Evolutionary conservation across 78 protist genomes (phyloP).

Genomic region (Pelomyxa schiedti): DNA sequence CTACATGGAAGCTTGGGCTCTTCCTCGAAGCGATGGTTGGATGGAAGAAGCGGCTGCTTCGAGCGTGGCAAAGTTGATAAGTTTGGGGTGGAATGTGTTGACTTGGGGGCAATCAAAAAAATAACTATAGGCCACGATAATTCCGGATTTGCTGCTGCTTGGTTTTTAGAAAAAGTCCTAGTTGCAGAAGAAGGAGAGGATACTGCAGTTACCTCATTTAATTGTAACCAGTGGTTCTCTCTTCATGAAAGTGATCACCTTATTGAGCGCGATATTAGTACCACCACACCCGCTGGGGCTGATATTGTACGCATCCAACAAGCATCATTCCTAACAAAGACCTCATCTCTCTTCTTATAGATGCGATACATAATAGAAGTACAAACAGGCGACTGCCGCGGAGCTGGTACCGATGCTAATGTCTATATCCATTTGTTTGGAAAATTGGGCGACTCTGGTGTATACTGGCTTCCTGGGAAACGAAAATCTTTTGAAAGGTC

Average conservation of each 20-base stretch:
- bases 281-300: neutral
- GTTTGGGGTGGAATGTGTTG: neutral
- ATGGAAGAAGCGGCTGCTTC: neutral
- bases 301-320: neutral
- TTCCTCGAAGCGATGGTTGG: neutral
- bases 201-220: neutral
- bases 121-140: slow-evolving; percentile 4
- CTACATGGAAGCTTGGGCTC: neutral
- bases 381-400: neutral
- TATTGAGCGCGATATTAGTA: neutral
- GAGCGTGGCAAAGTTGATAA: neutral
- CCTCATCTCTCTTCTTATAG: neutral
- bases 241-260: neutral
- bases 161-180: neutral
- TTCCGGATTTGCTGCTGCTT: neutral
- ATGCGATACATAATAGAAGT: neutral
- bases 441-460: neutral
- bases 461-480: neutral
- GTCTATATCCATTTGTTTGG: neutral
- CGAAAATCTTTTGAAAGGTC: neutral
- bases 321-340: neutral
- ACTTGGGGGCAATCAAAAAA: neutral
- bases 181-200: neutral
- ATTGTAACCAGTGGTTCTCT: neutral
- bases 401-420: slow-evolving; percentile 2